A percentile compares a stretch with the other conserved stretches of the same genome.
These are phyloP conservation scores for Coriaria nepalensis DNA, from an alignment of 306 rosid species.

Conservation along the genomic window DNA sequence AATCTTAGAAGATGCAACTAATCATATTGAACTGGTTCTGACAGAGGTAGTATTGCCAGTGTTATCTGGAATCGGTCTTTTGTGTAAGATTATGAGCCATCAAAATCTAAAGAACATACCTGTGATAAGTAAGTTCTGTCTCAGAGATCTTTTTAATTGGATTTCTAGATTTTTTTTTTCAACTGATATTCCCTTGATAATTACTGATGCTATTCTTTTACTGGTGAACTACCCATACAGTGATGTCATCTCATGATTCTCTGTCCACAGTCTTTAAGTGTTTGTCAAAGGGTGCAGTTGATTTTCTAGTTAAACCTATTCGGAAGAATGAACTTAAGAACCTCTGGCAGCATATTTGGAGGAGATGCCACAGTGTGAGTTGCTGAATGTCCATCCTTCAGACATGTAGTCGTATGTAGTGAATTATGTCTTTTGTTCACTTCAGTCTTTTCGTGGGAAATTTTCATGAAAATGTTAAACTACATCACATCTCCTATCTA, in stretches of 20 bases:
- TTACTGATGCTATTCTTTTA: not conserved
- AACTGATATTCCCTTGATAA: not conserved
- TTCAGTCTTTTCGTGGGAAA: too few relatives aligned
- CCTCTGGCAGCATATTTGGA: conserved; percentile 65
- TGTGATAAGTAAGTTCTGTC: conserved; percentile 42
- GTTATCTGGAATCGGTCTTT: conserved; percentile 49
- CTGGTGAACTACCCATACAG: conserved; percentile 8
- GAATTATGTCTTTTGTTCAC: not conserved
- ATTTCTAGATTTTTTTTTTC: not conserved
- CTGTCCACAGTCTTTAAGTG: conserved; percentile 50
- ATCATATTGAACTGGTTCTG: conserved; percentile 37
- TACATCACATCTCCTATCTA: too few relatives aligned
- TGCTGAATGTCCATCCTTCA: conserved; percentile 9
- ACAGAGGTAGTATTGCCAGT: conserved; percentile 58
- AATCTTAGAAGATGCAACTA: conserved; percentile 34
- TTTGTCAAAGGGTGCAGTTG: conserved; percentile 52
- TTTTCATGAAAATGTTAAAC: too few relatives aligned
- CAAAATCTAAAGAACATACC: conserved; percentile 41
- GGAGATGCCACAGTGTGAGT: conserved; percentile 60
- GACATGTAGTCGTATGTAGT: not conserved
- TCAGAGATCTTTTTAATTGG: too few relatives aligned
- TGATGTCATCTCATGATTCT: conserved; percentile 52
- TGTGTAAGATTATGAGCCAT: conserved; percentile 52
- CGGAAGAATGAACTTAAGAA: conserved; percentile 62
- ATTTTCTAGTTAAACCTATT: conserved; percentile 51